Conservation (phyloP, 2,329 filamentous ascomycete genomes). For the Microcera coccophila region DNA sequence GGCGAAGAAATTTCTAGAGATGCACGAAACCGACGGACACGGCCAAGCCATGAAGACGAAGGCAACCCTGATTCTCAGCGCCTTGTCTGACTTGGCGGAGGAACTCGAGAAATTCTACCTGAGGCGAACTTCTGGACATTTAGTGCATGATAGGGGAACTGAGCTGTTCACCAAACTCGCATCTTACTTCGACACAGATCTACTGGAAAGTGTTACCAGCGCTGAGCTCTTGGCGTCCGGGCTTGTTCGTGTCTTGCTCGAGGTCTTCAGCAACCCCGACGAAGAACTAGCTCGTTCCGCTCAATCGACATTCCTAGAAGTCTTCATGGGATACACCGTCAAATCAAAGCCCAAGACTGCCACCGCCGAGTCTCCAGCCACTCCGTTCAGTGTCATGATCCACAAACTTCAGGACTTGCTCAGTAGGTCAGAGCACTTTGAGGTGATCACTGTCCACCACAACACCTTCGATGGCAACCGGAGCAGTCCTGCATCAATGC, state of each 20-base stretch:
- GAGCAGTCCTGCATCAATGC: constrained; percentile 89
- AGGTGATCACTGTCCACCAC: constrained; percentile 92
- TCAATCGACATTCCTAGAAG: constrained; percentile 78
- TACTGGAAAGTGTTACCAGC: constrained; percentile 89
- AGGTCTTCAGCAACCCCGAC: constrained; percentile 72
- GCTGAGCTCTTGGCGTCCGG: constrained; percentile 89
- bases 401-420: constrained; percentile 94
- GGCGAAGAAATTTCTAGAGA: constrained; percentile 78
- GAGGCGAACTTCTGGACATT: constrained; percentile 44
- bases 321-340: constrained; percentile 79
- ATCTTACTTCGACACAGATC: constrained; percentile 81
- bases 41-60: constrained; percentile 73
- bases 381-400: constrained; percentile 84
- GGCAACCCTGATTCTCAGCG: constrained; percentile 69
- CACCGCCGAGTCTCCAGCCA: constrained; percentile 65
- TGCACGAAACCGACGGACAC: constrained; percentile 72
- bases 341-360: constrained; percentile 62
- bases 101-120: constrained; percentile 72
- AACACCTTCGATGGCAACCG: constrained; percentile 87
- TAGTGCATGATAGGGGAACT: constrained; percentile 50
- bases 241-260: constrained; percentile 77
- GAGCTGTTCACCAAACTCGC: constrained; percentile 72
- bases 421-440: constrained; percentile 95
- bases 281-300: constrained; percentile 61
- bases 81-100: constrained; percentile 66